Percentiles rank a stretch among this genome's conserved stretches.
These are phyloP conservation scores for Phaffomyces thermotolerans DNA, from an alignment of 805 yeast genomes.

Conservation along the genomic window DNA sequence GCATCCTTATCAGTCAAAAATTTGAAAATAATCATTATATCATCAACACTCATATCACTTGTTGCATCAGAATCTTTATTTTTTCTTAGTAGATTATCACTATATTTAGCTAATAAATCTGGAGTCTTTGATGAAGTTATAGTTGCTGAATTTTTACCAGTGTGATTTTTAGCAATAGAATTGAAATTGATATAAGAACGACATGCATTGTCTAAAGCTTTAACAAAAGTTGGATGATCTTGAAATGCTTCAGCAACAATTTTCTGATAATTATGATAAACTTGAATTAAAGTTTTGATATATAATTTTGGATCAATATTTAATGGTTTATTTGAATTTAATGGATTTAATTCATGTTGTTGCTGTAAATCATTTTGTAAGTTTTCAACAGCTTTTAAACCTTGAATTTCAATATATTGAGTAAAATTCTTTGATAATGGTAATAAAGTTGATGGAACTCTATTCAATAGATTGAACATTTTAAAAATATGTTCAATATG, in stretches of 20 bases:
- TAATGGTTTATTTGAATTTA: slow-evolving; percentile 7
- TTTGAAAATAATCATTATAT: slow-evolving; percentile 79
- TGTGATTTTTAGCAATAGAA: slow-evolving; percentile 57
- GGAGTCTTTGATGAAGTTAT: slow-evolving; percentile 66
- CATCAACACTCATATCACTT: slow-evolving; percentile 73
- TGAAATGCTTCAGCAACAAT: slow-evolving; percentile 64
- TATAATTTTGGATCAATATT: slow-evolving; percentile 68
- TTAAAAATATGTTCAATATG: slow-evolving; percentile 68
- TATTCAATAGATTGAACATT: slow-evolving; percentile 65
- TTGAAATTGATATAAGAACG: slow-evolving; percentile 77
- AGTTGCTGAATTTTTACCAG: slow-evolving; percentile 9
- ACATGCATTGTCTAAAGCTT: slow-evolving; percentile 86
- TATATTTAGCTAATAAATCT: slow-evolving; percentile 82
- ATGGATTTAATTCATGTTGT: slow-evolving; percentile 13
- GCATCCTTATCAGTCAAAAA: slow-evolving; percentile 92
- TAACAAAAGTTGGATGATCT: slow-evolving; percentile 69
- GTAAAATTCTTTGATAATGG: slow-evolving; percentile 72
- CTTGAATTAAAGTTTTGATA: slow-evolving; percentile 65
- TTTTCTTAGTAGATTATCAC: slow-evolving; percentile 76
- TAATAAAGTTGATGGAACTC: slow-evolving; percentile 73
- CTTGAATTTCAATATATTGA: slow-evolving; percentile 61
- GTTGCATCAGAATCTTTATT: slow-evolving; percentile 58
- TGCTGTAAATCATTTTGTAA: slow-evolving; percentile 31
- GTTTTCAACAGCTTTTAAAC: slow-evolving; percentile 53
- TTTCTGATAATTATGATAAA: slow-evolving; percentile 58